Evolutionary conservation across 495 filamentous ascomycete species (phyloP), one percentile per base, ranked within the genome.

Genomic region (Pyronema domesticum): DNA sequence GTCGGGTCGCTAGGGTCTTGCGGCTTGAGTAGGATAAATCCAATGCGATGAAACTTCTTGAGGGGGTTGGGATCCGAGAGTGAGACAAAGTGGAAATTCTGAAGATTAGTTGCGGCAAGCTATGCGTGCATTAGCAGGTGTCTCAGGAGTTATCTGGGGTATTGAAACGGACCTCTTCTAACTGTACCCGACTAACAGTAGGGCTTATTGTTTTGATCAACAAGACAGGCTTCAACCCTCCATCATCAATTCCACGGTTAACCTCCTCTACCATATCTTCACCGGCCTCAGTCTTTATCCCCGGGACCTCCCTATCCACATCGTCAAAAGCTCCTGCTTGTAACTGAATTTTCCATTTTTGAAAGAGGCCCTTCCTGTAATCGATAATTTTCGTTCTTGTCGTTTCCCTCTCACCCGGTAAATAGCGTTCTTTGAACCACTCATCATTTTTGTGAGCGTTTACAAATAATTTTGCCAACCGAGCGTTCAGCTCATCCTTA

Each of bases 151-250:
- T 13, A 13, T n/a, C 11, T 47, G 13, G 11, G 45, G 19, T 15
- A 17, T 47, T 47, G 45, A 23, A 30, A 36, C 52, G 39, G 9
- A 65, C 62, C 55, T 76, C 81, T 66, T 95, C 89, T 50, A 99
- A 78, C 62, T 94, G 95, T 14, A 79, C 79, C n/a, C 93, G 82
- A 62, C 83, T 94, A 46, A 99, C 93, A 57, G 89, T 89, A 3
- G 91, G 93, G 10, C 93, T 91, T 65, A 99, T 83, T 0, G 91
- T 99, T 71, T 99, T 99, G 71, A 99, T 95, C 42, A 99, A 76
- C 23, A 99, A 73, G 0, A 93, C 89, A 11, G 91, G 93, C 68
- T 93, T 64, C 52, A 64, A 34, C 18, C 62, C 62, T 35, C 63
- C 62, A 23, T 64, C 62, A 51, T 64, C 62, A 17, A 64, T 42